Base-by-base conservation (phyloP, 495 filamentous ascomycete species). In the Hypoxylon intermedium region DNA sequence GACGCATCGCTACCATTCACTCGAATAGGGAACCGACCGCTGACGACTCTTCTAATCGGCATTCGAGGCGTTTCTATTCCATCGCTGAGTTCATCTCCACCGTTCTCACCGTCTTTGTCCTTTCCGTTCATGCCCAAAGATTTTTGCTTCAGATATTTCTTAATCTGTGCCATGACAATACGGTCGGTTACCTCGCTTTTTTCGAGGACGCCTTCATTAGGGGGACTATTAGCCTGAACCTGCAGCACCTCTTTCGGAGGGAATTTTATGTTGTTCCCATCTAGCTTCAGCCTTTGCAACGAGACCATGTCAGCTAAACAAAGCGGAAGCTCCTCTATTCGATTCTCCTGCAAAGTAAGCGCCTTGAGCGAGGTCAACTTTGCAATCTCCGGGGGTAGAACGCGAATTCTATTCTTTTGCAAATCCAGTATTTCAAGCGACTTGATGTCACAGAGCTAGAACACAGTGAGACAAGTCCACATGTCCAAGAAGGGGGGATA, bases 381-480 rank as follows among this genome's bases (percentile, higher is more conserved):
- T 54, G 82, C 85, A 38, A 97, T 89, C 52, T 90, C 88, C 37
- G 87, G 85, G 0, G 93, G 92, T 6, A 98, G 82, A 9, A 83
- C 76, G 24, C 79, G 83, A 42, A 98, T 83, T 67, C 87, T 89
- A 67, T 98, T 98, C 46, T 87, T 81, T 67, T 93, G 92, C 12
- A 98, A 78, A 76, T 98, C 93, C 40, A 98, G 82, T 49, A 97
- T 95, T 71, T 98, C 92, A 24, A 97, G 85, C 12, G 91, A 87
- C 13, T 87, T 86, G 50, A 98, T 79, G 67, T 91, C 85, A 67
- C 93, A 90, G 31, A 97, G 70, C 74, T 79, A 56, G 38, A 46
- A 53, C 58, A 60, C 60, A 48, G 65, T 72, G 43, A 48, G 37
- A 51, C 9, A 47, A 41, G 24, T 40, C 19, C 6, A 28, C 3